Base-by-base conservation (phyloP, 2,329 filamentous ascomycete genomes). In the Fusarium longipes region DNA sequence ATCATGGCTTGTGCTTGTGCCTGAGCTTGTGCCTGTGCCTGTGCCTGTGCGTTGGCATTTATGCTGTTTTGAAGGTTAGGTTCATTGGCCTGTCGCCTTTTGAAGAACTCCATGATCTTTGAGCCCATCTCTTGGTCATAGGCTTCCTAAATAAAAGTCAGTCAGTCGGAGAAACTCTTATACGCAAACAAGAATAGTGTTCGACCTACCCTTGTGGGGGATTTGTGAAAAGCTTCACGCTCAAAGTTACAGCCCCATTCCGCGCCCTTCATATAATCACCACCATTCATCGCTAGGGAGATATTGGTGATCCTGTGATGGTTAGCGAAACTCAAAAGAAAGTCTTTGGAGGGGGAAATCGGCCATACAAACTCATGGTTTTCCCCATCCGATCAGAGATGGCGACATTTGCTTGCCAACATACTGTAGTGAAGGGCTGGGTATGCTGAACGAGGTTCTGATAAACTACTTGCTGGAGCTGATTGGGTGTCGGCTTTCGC, bases 31-130 rank as follows among this genome's bases (percentile, higher is more conserved):
- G 78, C 79, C 20, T 62, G 58, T 1, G 78, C 79, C 36, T 63
- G 60, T 1, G 78, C 79, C 54, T 80, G 78, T 11, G 74, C 81
- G 72, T 76, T 82, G 52, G 75, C 82, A 68, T 80, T 86, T 57
- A 87, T 72, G n/a, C 79, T 80, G 55, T 82, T 84, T 49, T 85
- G 84, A 4, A 87, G 73, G 12, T 73, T 81, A 1, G 81, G 80
- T 42, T 83, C 83, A 67, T 85, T 83, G 6, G 77, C 78, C 65
- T 87, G 82, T 36, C 86, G 83, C 65, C 81, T 83, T 57, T 79
- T 80, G 57, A 82, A 82, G 42, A 86, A 80, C 7, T 88, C 85
- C 47, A 80, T 71, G 0, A 81, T 78, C 64, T 84, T 86, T 12
- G 67, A 73, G 3, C 70, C 70, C 73, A 88, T 82, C 30, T 78